Base-by-base conservation (phyloP, 2,329 filamentous ascomycete genomes). In the Chaetomium sp. region DNA sequence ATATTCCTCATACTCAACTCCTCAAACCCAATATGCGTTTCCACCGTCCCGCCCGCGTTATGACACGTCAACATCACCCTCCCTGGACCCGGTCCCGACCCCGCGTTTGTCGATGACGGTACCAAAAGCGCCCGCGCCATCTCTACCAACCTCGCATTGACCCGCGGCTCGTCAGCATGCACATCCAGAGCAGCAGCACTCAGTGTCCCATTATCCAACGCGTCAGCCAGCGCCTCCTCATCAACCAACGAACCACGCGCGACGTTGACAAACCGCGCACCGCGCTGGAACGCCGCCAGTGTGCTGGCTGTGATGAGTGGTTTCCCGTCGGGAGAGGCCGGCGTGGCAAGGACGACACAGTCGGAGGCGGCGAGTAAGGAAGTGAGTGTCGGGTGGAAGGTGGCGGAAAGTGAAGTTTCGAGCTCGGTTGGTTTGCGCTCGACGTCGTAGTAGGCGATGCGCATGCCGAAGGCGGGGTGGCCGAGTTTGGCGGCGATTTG, bases 21-120 rank as follows among this genome's bases (percentile, higher is more conserved):
- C 72, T 88, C 85, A 61, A 87, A 86, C 4, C 80, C 82, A n/a
- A 79, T 67, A 63, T 84, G 82, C 58, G 84, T 84, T 67, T 86
- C 82, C 11, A 86, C 74, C 38, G 83, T 86, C 3, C 83, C 82
- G 0, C 84, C 84, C 1, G 84, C 85, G 61, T 86, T 86, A 66
- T 87, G 85, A 52, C 81, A 81, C n/a, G 85, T 81, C 53, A 87
- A 66, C 71, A 84, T 76, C 0, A 80, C 80, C 58, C 76, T 76
- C 0, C 72, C 70, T 6, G 65, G 63, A 4, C 52, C 44, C 7
- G 45, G 54, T 51, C 11, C 1, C 19, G 8, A 8, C 2, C 34
- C 40, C 19, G 42, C 4, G 8, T 32, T 34, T 6, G n/a, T 8
- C 33, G 6, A 27, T 27, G 7, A 11, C 45, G 14, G 9, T 14